phyloP scores from a whole-genome alignment of 169 alveolate genomes.

The Eimeria maxima region DNA sequence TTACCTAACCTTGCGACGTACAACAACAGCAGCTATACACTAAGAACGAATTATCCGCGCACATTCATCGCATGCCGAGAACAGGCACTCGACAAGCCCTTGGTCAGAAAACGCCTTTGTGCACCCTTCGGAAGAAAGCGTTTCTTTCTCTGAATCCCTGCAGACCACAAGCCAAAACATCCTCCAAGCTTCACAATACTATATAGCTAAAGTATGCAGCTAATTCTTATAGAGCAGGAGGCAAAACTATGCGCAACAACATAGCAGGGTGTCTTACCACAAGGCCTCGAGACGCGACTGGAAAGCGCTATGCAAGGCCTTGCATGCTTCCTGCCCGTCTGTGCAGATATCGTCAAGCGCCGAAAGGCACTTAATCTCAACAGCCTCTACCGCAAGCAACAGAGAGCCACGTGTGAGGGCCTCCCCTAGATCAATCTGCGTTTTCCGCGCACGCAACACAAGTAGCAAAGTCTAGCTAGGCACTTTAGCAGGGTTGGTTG shows the following conservation, averaged over 20 bases:
- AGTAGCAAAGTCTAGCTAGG: background rate
- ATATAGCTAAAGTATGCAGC: background rate
- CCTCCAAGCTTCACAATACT: background rate
- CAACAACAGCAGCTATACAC: background rate
- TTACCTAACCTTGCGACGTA: background rate
- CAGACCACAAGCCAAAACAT: background rate
- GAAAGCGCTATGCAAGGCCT: conserved; percentile 1
- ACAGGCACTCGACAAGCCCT: conserved; percentile 68
- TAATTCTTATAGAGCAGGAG: background rate
- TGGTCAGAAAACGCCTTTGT: conserved; percentile 56
- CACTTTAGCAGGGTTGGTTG: background rate
- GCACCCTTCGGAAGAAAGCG: conserved; percentile 36
- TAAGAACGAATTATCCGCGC: background rate
- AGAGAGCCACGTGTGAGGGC: conserved; percentile 78
- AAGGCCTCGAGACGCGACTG: conserved; percentile 30
- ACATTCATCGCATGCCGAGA: conserved; percentile 69
- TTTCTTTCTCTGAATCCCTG: conserved; percentile 65
- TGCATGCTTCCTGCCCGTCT: conserved; percentile 66
- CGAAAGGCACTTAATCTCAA: conserved; percentile 55
- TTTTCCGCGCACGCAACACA: background rate
- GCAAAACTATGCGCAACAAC: background rate
- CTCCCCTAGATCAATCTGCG: conserved; percentile 66
- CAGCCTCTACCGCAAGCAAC: conserved; percentile 71
- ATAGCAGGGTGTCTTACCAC: conserved; percentile 33
- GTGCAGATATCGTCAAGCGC: conserved; percentile 58